Evolutionary conservation across 805 yeast genomes (phyloP).

Genomic region (Sugiyamaella marilandica): DNA sequence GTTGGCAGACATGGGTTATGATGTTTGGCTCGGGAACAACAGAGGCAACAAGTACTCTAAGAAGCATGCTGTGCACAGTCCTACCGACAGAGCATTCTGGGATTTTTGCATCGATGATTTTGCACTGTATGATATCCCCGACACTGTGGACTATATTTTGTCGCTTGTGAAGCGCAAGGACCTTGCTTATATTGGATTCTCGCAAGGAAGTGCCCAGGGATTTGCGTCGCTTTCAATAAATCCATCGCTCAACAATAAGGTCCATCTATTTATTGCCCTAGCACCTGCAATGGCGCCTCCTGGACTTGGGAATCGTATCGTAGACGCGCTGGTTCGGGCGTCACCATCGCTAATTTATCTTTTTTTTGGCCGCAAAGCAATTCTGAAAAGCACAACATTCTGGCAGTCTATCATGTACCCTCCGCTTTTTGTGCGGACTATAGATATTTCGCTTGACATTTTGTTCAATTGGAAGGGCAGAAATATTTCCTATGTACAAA

Average conservation of each 20-base stretch:
- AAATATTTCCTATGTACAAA: slow-evolving; percentile 71
- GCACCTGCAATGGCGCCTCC: slow-evolving; percentile 95
- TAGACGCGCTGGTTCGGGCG: slow-evolving; percentile 68
- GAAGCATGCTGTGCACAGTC: slow-evolving; percentile 54
- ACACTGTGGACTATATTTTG: slow-evolving; percentile 69
- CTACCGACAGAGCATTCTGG: slow-evolving; percentile 63
- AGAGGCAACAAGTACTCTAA: slow-evolving; percentile 90
- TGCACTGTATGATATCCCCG: slow-evolving; percentile 86
- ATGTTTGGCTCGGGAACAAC: slow-evolving; percentile 92
- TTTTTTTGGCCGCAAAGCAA: slow-evolving; percentile 67
- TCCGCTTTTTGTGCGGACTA: slow-evolving; percentile 62
- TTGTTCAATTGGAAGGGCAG: slow-evolving; percentile 75
- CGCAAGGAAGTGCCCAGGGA: slow-evolving; percentile 93
- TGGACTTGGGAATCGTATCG: slow-evolving; percentile 70
- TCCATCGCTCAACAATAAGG: slow-evolving; percentile 53
- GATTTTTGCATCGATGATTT: slow-evolving; percentile 87
- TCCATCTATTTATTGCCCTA: slow-evolving; percentile 65
- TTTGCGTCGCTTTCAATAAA: slow-evolving; percentile 71
- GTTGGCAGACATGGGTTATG: slow-evolving; percentile 77
- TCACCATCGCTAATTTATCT: slow-evolving; percentile 68
- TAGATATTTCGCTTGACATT: slow-evolving; percentile 62
- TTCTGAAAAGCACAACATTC: slow-evolving; percentile 69
- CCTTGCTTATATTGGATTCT: slow-evolving; percentile 77
- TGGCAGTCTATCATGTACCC: slow-evolving; percentile 81
- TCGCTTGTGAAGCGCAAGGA: slow-evolving; percentile 40